These are phyloP conservation scores for Ophiocordyceps camponoti-saundersi DNA, from an alignment of 2,329 filamentous ascomycete genomes.

Conservation along the genomic window DNA sequence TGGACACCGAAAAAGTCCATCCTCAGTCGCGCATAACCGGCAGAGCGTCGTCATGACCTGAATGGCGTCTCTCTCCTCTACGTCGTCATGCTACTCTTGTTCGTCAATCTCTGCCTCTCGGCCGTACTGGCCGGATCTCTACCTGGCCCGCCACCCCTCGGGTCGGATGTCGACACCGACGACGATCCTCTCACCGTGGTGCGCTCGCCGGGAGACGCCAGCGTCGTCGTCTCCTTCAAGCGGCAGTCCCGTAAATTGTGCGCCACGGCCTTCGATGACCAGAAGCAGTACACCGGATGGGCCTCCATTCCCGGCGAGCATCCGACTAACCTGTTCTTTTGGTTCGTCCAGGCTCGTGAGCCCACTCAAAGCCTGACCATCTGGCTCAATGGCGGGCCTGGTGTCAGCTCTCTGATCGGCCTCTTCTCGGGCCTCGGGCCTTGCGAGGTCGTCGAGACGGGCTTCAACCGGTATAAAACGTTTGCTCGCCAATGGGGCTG, in stretches of 20 bases:
- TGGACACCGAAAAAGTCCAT: no score
- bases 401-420: conserved; percentile 46
- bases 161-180: conserved; percentile 12
- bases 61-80: no score
- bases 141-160: conserved; percentile 11
- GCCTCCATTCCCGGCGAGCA: conserved; percentile 41
- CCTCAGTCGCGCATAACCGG: no score
- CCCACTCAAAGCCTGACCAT: conserved; percentile 29
- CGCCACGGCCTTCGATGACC: conserved; percentile 43
- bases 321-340: conserved; percentile 33
- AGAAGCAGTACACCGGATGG: conserved; percentile 58
- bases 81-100: conserved; percentile 5
- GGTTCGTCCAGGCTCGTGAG: conserved; percentile 29
- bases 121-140: conserved; percentile 3
- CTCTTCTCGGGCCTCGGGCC: conserved; percentile 44
- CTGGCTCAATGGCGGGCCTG: conserved; percentile 53
- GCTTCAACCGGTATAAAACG: conserved; percentile 33
- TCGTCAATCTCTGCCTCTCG: not conserved
- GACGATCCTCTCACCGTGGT: conserved; percentile 34
- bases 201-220: conserved; percentile 41
- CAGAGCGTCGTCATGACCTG: no score
- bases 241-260: conserved; percentile 41
- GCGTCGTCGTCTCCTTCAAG: conserved; percentile 51
- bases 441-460: conserved; percentile 30
- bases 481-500: conserved; percentile 45